These are phyloP conservation scores for Wallacemonas sp. DNA, from an alignment of 208 protist species.

Conservation along the genomic window DNA sequence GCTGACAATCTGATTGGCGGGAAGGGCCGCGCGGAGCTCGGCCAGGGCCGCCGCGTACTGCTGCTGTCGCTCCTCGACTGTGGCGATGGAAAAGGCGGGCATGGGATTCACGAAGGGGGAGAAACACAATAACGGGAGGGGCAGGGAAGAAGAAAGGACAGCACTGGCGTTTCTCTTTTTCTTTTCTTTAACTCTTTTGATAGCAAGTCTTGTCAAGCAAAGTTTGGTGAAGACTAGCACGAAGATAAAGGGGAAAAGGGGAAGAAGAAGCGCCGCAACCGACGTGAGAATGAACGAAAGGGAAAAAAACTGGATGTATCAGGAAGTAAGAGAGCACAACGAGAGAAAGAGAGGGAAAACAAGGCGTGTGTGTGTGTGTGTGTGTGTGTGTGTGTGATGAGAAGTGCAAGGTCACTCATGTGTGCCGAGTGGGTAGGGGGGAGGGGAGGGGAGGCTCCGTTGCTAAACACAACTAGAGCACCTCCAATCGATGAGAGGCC, in stretches of 20 bases:
- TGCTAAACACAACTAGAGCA: too few relatives aligned
- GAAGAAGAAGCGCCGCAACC: background rate
- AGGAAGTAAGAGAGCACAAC: background rate
- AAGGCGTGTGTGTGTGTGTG: too few relatives aligned
- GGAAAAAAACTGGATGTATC: too few relatives aligned
- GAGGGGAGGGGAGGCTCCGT: too few relatives aligned
- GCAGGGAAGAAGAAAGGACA: background rate
- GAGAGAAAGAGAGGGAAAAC: background rate
- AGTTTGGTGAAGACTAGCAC: background rate
- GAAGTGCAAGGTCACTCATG: too few relatives aligned
- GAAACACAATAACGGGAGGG: background rate
- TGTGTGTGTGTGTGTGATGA: too few relatives aligned
- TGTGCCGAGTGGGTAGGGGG: too few relatives aligned
- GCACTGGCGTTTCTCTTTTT: background rate
- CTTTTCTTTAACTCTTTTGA: background rate
- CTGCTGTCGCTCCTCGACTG: slow-evolving; percentile 31
- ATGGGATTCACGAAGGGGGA: too few relatives aligned
- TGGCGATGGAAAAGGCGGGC: slow-evolving; percentile 2
- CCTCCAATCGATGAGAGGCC: too few relatives aligned
- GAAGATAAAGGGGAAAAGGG: slow-evolving; percentile 7
- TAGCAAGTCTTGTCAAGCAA: background rate
- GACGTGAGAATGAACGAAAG: background rate
- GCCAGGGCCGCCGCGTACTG: slow-evolving; percentile 40
- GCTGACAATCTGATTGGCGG: slow-evolving; percentile 32
- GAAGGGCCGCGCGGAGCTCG: slow-evolving; percentile 27